A percentile compares a stretch with the other conserved stretches of the same genome.
Evolutionary conservation across 805 yeast genomes (phyloP).

Genomic region (Lipomyces chichibuensis): DNA sequence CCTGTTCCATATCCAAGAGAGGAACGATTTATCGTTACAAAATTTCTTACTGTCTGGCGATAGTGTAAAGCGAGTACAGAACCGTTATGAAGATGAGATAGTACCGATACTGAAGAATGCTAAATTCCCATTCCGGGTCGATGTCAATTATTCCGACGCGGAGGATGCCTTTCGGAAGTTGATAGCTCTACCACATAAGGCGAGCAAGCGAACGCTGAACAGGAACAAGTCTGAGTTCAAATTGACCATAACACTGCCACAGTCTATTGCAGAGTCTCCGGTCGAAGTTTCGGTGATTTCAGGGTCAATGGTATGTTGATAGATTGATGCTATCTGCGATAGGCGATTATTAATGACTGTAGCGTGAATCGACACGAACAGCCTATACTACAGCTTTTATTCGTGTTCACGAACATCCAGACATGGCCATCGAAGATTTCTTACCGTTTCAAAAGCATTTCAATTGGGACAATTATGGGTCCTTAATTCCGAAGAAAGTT

Average conservation of each 20-base stretch:
- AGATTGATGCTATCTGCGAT: neutral
- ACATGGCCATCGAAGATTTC: conserved; percentile 15
- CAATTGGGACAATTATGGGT: conserved; percentile 9
- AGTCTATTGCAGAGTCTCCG: neutral
- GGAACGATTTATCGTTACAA: neutral
- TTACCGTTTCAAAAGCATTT: conserved; percentile 8
- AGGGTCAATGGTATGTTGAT: neutral
- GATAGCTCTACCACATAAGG: neutral
- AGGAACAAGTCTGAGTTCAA: neutral
- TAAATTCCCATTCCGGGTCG: neutral
- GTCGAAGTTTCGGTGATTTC: neutral
- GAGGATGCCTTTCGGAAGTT: conserved; percentile 6
- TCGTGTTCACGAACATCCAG: neutral
- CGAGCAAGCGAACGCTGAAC: neutral
- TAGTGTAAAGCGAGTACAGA: neutral
- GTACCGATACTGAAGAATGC: neutral
- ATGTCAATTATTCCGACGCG: neutral
- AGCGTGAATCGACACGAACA: neutral
- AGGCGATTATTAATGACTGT: neutral
- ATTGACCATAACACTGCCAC: neutral
- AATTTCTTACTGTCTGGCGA: neutral
- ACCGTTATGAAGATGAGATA: neutral
- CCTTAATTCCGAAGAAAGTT: neutral
- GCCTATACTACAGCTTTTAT: neutral
- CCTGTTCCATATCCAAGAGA: neutral